These are phyloP conservation scores for Pythium pyrilobum DNA, from an alignment of 352 stramenopile genomes.

Conservation along the genomic window DNA sequence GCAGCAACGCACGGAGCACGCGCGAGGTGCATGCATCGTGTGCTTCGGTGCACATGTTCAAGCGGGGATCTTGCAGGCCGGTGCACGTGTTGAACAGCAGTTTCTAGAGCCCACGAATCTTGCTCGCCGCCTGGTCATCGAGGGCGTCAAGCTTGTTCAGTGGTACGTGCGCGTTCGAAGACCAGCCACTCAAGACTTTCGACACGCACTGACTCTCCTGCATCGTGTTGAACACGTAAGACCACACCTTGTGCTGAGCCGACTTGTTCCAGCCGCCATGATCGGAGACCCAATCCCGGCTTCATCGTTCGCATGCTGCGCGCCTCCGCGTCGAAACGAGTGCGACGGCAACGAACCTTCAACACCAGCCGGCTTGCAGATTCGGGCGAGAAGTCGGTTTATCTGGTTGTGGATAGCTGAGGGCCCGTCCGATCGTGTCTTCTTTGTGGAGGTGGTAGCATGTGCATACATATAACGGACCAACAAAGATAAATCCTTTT, in stretches of 20 bases:
- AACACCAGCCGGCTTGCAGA: not conserved
- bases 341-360: slow-evolving; percentile 9
- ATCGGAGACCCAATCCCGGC: slow-evolving; percentile 24
- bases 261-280: slow-evolving; percentile 22
- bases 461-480: not conserved
- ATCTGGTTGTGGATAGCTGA: slow-evolving; percentile 15
- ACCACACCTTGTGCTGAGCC: slow-evolving; percentile 21
- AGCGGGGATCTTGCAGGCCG: not conserved
- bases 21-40: slow-evolving; percentile 1
- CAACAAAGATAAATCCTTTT: not conserved
- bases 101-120: not conserved
- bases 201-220: slow-evolving; percentile 23
- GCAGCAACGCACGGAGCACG: not conserved
- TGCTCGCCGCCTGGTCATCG: not conserved
- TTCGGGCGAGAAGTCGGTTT: slow-evolving; percentile 10
- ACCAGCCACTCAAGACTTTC: slow-evolving; percentile 21
- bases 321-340: slow-evolving; percentile 20
- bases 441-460: not conserved
- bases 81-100: slow-evolving; percentile 2
- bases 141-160: not conserved
- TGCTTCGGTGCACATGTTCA: slow-evolving; percentile 1
- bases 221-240: slow-evolving; percentile 30
- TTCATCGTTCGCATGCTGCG: slow-evolving; percentile 15
- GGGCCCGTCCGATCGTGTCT: not conserved
- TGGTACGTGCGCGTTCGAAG: not conserved